phyloP scores from a whole-genome alignment of 2,329 filamentous ascomycete genomes.

The Fusarium beomiforme region DNA sequence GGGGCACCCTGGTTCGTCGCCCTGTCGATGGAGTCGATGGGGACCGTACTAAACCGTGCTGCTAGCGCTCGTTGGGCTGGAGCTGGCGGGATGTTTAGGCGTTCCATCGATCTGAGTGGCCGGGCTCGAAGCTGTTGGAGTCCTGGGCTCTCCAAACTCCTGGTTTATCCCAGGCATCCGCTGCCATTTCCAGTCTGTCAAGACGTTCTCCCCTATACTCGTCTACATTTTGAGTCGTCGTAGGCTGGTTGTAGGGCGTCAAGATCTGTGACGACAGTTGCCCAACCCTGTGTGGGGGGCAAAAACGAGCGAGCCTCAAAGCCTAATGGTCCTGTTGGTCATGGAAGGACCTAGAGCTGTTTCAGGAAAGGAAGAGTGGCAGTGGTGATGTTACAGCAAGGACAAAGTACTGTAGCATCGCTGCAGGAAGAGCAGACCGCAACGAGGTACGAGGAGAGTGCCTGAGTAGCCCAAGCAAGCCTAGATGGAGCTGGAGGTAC shows the following conservation, averaged over 20 bases:
- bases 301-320: constrained; percentile 28
- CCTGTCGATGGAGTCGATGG: constrained; percentile 34
- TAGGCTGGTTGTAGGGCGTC: constrained; percentile 31
- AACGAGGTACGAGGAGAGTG: constrained; percentile 12
- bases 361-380: constrained; percentile 6
- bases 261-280: constrained; percentile 30
- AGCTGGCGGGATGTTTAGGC: constrained; percentile 34
- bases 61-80: constrained; percentile 39
- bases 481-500: not conserved
- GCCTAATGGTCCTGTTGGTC: constrained; percentile 20
- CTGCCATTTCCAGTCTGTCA: constrained; percentile 27
- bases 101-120: constrained; percentile 23
- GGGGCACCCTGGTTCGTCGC: constrained; percentile 36
- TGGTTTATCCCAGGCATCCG: constrained; percentile 27
- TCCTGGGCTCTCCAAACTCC: constrained; percentile 30
- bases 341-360: constrained; percentile 36
- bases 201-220: constrained; percentile 12
- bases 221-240: constrained; percentile 10
- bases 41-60: constrained; percentile 26
- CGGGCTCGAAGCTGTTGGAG: constrained; percentile 16
- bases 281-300: constrained; percentile 36
- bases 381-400: constrained; percentile 18
- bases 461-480: not conserved
- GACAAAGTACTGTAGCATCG: constrained; percentile 20
- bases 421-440: constrained; percentile 6